Evolutionary conservation across 805 yeast species (phyloP).

Genomic region (Kuraishia floccosa): DNA sequence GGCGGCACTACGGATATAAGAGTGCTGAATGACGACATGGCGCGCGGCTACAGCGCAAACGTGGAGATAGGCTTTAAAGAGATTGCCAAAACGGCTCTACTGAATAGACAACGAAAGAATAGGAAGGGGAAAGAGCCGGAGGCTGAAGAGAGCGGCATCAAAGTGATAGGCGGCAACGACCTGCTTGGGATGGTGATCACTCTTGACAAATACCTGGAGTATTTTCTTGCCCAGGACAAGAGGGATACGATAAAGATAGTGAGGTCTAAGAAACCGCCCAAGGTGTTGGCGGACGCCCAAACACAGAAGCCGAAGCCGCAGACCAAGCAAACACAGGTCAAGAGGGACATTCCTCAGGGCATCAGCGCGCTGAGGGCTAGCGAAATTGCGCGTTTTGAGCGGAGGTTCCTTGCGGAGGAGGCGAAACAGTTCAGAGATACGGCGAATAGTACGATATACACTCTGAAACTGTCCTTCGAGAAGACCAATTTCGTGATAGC

Average conservation of each 20-base stretch:
- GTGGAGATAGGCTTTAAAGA: constrained; percentile 53
- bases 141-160: constrained; percentile 12
- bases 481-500: constrained; percentile 17
- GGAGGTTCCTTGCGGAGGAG: constrained; percentile 11
- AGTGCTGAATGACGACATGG: constrained; percentile 57
- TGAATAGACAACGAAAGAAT: constrained; percentile 10
- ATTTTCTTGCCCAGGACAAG: constrained; percentile 46
- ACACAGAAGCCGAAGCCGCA: constrained; percentile 2
- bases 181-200: constrained; percentile 42
- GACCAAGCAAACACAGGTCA: background rate
- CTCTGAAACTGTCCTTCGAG: constrained; percentile 12
- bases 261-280: constrained; percentile 7
- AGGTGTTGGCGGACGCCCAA: constrained; percentile 1
- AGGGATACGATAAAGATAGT: constrained; percentile 53
- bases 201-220: constrained; percentile 47
- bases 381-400: constrained; percentile 15
- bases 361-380: constrained; percentile 6
- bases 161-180: constrained; percentile 33
- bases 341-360: constrained; percentile 4
- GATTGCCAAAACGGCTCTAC: constrained; percentile 31
- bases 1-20: constrained; percentile 34
- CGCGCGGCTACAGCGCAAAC: constrained; percentile 55
- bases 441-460: constrained; percentile 14
- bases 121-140: constrained; percentile 1
- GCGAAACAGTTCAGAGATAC: constrained; percentile 16